Evolutionary conservation across 208 protist species (phyloP).

Genomic region (Blechomonas ayalai): DNA sequence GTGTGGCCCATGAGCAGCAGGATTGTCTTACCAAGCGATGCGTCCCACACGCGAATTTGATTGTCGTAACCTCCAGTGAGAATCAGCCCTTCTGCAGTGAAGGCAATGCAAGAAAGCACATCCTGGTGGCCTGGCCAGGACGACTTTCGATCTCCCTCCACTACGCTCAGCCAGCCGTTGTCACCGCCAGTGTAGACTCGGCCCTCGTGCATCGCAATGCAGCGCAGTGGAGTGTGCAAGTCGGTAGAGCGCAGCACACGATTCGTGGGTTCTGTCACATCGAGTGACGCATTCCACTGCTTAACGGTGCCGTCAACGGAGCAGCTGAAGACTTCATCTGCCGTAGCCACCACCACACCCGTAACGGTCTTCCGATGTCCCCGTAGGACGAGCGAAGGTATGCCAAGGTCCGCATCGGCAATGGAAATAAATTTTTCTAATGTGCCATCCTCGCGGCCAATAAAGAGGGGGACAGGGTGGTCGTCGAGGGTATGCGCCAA

Average conservation of each 20-base stretch:
- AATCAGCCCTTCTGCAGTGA: slow-evolving; percentile 21
- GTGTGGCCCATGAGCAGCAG: slow-evolving; percentile 56
- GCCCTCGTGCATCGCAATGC: slow-evolving; percentile 27
- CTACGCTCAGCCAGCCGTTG: slow-evolving; percentile 53
- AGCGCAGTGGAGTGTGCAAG: slow-evolving; percentile 36
- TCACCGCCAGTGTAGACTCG: slow-evolving; percentile 52
- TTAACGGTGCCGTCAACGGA: slow-evolving; percentile 67
- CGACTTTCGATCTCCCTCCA: slow-evolving; percentile 44
- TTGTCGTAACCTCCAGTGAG: slow-evolving; percentile 74
- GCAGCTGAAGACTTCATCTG: slow-evolving; percentile 51
- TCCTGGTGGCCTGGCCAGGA: slow-evolving; percentile 57
- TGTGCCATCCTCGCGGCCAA: slow-evolving; percentile 70
- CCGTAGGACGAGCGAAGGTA: slow-evolving; percentile 34
- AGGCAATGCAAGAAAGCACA: slow-evolving; percentile 48
- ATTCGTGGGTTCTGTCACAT: slow-evolving; percentile 12
- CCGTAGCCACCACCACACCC: slow-evolving; percentile 25
- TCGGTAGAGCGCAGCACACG: slow-evolving; percentile 24
- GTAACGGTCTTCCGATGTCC: slow-evolving; percentile 63
- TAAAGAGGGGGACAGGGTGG: slow-evolving; percentile 37
- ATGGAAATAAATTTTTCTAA: slow-evolving; percentile 58
- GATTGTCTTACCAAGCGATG: slow-evolving; percentile 36
- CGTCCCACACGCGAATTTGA: slow-evolving; percentile 63
- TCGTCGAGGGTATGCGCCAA: slow-evolving; percentile 36
- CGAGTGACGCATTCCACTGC: slow-evolving; percentile 39
- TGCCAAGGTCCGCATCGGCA: slow-evolving; percentile 41